These are phyloP conservation scores for Trichosanthes cucumerina DNA, from an alignment of 306 rosid species.

Conservation along the genomic window DNA sequence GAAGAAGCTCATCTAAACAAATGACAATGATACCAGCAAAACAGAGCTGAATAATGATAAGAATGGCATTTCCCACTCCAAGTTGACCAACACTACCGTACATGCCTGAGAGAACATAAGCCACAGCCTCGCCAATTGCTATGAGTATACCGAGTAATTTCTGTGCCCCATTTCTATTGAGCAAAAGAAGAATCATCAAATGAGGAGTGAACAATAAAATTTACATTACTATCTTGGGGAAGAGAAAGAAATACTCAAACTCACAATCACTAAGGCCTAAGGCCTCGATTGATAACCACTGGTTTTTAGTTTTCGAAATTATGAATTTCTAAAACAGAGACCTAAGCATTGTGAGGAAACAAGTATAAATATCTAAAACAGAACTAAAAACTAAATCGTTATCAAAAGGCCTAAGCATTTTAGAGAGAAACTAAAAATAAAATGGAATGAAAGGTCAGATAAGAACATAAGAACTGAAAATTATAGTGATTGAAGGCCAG, in stretches of 20 bases:
- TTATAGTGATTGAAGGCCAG: neutral
- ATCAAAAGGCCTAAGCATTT: neutral
- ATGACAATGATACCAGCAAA: constrained; percentile 87
- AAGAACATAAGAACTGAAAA: neutral
- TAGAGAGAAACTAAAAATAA: neutral
- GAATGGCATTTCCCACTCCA: constrained; percentile 90
- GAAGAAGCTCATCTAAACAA: constrained; percentile 87
- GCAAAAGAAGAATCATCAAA: neutral
- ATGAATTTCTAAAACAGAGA: neutral
- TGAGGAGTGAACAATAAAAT: neutral
- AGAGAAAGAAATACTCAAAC: neutral
- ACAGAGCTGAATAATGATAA: constrained; percentile 79
- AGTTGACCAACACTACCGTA: constrained; percentile 93
- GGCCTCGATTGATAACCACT: no score
- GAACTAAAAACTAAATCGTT: neutral
- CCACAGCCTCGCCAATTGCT: constrained; percentile 87
- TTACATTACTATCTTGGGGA: neutral
- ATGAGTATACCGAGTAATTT: constrained; percentile 77
- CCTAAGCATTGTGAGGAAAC: no score
- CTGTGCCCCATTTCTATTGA: constrained; percentile 65
- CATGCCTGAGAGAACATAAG: constrained; percentile 92
- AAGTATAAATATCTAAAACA: neutral
- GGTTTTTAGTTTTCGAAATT: no score
- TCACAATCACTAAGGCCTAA: neutral
- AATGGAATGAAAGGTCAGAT: neutral